These are phyloP conservation scores for Corylus avellana DNA, from an alignment of 306 rosid genomes.

Conservation along the genomic window DNA sequence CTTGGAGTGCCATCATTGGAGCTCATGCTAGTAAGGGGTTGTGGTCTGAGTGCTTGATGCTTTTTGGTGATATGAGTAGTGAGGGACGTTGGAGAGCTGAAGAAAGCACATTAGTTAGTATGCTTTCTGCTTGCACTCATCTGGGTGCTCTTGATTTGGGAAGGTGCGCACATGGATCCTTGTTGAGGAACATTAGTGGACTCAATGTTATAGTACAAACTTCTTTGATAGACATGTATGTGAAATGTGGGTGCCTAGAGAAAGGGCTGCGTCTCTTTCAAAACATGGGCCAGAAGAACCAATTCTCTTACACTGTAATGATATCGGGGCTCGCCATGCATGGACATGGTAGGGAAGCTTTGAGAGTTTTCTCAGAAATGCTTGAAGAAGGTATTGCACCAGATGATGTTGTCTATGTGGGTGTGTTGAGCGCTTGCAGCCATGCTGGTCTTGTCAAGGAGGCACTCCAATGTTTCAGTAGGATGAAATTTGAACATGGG, in stretches of 20 bases:
- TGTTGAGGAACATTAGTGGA: slow-evolving; percentile 65
- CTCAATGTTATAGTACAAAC: slow-evolving; percentile 79
- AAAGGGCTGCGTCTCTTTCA: slow-evolving; percentile 54
- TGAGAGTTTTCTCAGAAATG: slow-evolving; percentile 64
- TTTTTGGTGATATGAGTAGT: slow-evolving; percentile 62
- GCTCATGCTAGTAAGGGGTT: slow-evolving; percentile 63
- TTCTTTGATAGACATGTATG: slow-evolving; percentile 78
- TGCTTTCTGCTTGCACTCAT: slow-evolving; percentile 82
- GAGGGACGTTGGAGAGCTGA: slow-evolving; percentile 68
- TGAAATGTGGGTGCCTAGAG: slow-evolving; percentile 73
- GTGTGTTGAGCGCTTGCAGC: slow-evolving; percentile 72
- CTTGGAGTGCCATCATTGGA: slow-evolving; percentile 86
- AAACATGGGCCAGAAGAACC: slow-evolving; percentile 64
- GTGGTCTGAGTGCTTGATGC: slow-evolving; percentile 72
- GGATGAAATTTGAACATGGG: slow-evolving; percentile 60
- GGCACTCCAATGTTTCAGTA: slow-evolving; percentile 52
- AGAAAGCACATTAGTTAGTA: slow-evolving; percentile 73
- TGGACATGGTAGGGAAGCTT: slow-evolving; percentile 73
- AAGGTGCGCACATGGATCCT: slow-evolving; percentile 63
- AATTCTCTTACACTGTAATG: slow-evolving; percentile 66
- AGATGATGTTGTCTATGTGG: slow-evolving; percentile 64
- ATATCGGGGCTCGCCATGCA: slow-evolving; percentile 82
- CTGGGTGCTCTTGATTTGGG: slow-evolving; percentile 73
- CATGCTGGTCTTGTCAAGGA: slow-evolving; percentile 73
- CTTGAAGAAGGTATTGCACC: slow-evolving; percentile 61